Evolutionary conservation across 1,139 yeast genomes (phyloP).

Genomic region (Nakaseomyces sp.): DNA sequence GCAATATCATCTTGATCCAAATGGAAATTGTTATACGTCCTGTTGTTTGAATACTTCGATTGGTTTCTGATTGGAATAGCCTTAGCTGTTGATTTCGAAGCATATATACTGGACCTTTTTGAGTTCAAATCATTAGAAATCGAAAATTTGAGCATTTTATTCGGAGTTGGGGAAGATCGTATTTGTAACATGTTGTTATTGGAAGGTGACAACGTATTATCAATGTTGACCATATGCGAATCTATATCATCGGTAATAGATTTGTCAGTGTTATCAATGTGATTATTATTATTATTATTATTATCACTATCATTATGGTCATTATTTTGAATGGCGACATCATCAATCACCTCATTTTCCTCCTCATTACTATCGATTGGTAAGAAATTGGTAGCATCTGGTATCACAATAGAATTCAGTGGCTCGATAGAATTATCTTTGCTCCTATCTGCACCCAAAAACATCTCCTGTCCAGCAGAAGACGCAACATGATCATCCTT

Average conservation of each 20-base stretch:
- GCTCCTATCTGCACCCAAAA: not conserved
- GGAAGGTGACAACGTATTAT: not conserved
- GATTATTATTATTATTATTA: too few relatives aligned
- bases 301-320: not conserved
- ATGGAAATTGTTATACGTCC: not conserved
- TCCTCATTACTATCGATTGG: slow-evolving; percentile 3
- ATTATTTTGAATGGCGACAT: not conserved
- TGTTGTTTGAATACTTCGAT: not conserved
- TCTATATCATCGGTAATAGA: not conserved
- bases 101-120: slow-evolving; percentile 30
- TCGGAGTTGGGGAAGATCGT: not conserved
- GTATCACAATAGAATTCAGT: not conserved
- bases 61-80: slow-evolving; percentile 28
- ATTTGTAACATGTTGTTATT: slow-evolving; percentile 1
- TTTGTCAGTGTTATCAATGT: not conserved
- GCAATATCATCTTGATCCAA: slow-evolving; percentile 5
- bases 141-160: slow-evolving; percentile 18
- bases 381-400: slow-evolving; percentile 2
- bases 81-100: slow-evolving; percentile 29
- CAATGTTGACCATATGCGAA: not conserved
- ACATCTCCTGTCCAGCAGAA: not conserved
- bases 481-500: too few relatives aligned
- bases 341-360: not conserved
- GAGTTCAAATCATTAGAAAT: slow-evolving; percentile 20
- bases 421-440: slow-evolving; percentile 2